Evolutionary conservation across 2,329 filamentous ascomycete genomes (phyloP).

Genomic region (Bipolaris zeicola): DNA sequence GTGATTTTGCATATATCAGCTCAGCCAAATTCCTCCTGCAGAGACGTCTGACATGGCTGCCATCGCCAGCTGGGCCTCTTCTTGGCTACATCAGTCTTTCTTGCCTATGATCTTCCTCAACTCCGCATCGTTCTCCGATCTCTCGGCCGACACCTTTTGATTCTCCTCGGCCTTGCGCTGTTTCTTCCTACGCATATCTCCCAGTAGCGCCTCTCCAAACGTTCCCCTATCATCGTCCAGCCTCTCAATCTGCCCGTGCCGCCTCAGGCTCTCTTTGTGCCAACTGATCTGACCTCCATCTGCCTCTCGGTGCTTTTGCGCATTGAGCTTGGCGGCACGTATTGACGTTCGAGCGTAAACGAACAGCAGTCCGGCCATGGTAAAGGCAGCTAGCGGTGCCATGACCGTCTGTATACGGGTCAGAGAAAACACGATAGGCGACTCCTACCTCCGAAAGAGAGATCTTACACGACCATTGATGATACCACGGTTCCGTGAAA

Average conservation of each 20-base stretch:
- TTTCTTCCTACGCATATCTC: conserved; percentile 41
- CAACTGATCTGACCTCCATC: conserved; percentile 62
- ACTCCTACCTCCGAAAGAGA: neutral
- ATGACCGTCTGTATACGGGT: conserved; percentile 54
- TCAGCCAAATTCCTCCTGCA: no score
- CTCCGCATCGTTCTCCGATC: conserved; percentile 47
- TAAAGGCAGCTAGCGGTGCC: conserved; percentile 66
- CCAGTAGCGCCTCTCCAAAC: conserved; percentile 42
- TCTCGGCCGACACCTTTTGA: conserved; percentile 35
- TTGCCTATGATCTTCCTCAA: conserved; percentile 48
- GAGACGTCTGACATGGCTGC: neutral
- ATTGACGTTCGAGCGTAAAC: conserved; percentile 70
- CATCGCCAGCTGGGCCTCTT: neutral
- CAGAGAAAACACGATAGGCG: conserved; percentile 7
- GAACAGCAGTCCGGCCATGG: conserved; percentile 65
- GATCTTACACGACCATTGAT: conserved; percentile 44
- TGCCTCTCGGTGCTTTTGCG: conserved; percentile 62
- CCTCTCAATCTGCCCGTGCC: conserved; percentile 58
- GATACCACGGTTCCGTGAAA: conserved; percentile 38
- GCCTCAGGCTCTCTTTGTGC: conserved; percentile 60
- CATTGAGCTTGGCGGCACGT: conserved; percentile 68
- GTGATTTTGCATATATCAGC: neutral
- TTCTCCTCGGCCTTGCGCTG: conserved; percentile 31
- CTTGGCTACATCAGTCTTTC: conserved; percentile 24
- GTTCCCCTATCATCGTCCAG: conserved; percentile 46